A percentile compares a stretch with the other conserved stretches of the same genome.
These are phyloP conservation scores for Erucastrum elatum DNA, from an alignment of 345 rosid species.

Conservation along the genomic window DNA sequence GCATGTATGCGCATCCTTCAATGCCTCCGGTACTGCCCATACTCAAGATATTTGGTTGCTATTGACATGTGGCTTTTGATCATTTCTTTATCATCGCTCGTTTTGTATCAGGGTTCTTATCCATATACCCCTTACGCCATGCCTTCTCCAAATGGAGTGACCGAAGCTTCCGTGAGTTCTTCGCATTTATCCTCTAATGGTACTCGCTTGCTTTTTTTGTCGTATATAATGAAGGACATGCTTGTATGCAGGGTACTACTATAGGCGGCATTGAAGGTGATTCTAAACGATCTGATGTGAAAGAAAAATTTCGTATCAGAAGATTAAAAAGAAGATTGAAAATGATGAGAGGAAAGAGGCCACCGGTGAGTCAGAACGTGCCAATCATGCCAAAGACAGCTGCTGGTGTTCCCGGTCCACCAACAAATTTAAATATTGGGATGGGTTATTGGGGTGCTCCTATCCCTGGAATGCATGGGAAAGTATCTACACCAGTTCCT, in stretches of 20 bases:
- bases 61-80: background rate
- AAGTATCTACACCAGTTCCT: constrained; percentile 65
- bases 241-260: constrained; percentile 63
- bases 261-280: constrained; percentile 70
- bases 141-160: constrained; percentile 89
- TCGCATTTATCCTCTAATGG: constrained; percentile 7
- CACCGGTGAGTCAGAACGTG: constrained; percentile 53
- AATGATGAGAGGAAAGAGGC: constrained; percentile 83
- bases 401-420: constrained; percentile 70
- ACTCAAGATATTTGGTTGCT: constrained; percentile 27
- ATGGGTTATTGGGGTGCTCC: constrained; percentile 48
- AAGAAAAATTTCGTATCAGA: constrained; percentile 94
- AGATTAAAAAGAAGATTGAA: constrained; percentile 94
- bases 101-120: constrained; percentile 68
- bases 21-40: constrained; percentile 65
- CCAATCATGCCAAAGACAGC: constrained; percentile 61
- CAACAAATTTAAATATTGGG: constrained; percentile 92
- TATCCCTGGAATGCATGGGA: constrained; percentile 52
- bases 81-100: background rate
- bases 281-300: constrained; percentile 72
- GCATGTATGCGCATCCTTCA: constrained; percentile 92
- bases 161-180: constrained; percentile 70
- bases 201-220: constrained; percentile 5
- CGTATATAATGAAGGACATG: background rate
- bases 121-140: constrained; percentile 93